phyloP scores from a whole-genome alignment of 805 yeast species.

The Candida patagonica region DNA sequence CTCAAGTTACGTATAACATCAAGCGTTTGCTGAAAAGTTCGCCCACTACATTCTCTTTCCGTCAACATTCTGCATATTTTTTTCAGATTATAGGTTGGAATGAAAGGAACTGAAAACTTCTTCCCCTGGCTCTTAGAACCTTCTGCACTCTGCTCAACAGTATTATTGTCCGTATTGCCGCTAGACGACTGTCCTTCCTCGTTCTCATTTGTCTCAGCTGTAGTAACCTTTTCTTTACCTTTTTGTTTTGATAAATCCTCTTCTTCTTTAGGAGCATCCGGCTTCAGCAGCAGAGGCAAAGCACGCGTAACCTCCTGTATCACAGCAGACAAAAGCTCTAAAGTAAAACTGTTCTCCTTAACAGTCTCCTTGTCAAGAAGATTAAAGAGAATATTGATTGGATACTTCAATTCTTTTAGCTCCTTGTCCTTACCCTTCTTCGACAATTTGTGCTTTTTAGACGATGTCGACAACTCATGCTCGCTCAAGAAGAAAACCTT shows the following conservation, averaged over 20 bases:
- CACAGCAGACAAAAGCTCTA: slow-evolving; percentile 69
- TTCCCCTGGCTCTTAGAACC: slow-evolving; percentile 8
- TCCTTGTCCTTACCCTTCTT: slow-evolving; percentile 26
- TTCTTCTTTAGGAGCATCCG: slow-evolving; percentile 1
- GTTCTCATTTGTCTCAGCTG: not conserved
- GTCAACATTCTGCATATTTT: slow-evolving; percentile 58
- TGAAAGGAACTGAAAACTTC: slow-evolving; percentile 39
- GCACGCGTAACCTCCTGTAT: slow-evolving; percentile 74
- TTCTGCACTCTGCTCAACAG: not conserved
- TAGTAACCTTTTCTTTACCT: not conserved
- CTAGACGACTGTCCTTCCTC: slow-evolving; percentile 1
- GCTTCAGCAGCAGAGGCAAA: slow-evolving; percentile 43
- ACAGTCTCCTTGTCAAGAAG: slow-evolving; percentile 57
- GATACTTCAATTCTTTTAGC: slow-evolving; percentile 37
- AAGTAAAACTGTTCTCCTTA: slow-evolving; percentile 59
- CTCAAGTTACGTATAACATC: slow-evolving; percentile 73
- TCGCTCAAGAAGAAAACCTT: slow-evolving; percentile 71
- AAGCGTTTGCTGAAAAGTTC: slow-evolving; percentile 76
- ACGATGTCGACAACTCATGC: slow-evolving; percentile 44
- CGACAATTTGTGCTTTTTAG: slow-evolving; percentile 30
- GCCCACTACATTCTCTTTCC: slow-evolving; percentile 75
- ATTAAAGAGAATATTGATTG: slow-evolving; percentile 58
- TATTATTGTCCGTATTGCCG: not conserved
- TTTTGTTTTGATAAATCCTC: not conserved
- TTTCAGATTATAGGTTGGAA: slow-evolving; percentile 54